Base-by-base conservation (phyloP, 2,329 filamentous ascomycete species). In the Madurella mycetomatis region DNA sequence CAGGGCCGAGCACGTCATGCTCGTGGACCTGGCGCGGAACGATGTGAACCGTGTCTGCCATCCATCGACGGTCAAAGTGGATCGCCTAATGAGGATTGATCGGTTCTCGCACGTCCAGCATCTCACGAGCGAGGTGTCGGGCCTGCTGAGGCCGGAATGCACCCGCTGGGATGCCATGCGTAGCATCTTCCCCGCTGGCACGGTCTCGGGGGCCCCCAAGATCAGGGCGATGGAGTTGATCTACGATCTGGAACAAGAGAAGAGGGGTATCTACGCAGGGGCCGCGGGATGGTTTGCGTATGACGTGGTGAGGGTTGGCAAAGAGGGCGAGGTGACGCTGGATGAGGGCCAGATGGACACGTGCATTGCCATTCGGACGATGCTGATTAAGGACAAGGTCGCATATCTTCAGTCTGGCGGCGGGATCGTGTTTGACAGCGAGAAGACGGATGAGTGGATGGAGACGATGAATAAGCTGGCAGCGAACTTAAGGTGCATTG, bases 271-370 rank as follows among this genome's bases (percentile, higher is more conserved):
- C 40, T 99, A 99, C 68, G 94, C 94, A 9, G 94, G 94, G 30
- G 94, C 94, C 0, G 92, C 96, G 0, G 94, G 94, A 1, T 99
- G 96, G 74, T 99, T 96, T 71, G 92, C 92, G 9, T 97, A 95
- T 67, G 84, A 85, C 57, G 82, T 81, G 49, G 81, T 92, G 44
- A 83, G 62, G 2, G 25, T 86, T 47, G 73, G 76, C 8, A 76
- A 83, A 4, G 17, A 51, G 7, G 44, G 31, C 25, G 19, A 40
- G 32, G 49, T 59, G 11, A 37, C 55, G 3, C n/a, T 54, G 18
- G 57, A 59, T 11, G 88, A 95, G 66, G 92, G 92, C 7, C 89
- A 88, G 18, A 96, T 96, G 92, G 92, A 96, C 65, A 95, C 89
- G 9, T 86, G 83, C 65, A 86, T 86, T 63, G 83, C 83, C 13